These are phyloP conservation scores for Cladosporium phlei DNA, from an alignment of 2,329 filamentous ascomycete genomes.

Conservation along the genomic window DNA sequence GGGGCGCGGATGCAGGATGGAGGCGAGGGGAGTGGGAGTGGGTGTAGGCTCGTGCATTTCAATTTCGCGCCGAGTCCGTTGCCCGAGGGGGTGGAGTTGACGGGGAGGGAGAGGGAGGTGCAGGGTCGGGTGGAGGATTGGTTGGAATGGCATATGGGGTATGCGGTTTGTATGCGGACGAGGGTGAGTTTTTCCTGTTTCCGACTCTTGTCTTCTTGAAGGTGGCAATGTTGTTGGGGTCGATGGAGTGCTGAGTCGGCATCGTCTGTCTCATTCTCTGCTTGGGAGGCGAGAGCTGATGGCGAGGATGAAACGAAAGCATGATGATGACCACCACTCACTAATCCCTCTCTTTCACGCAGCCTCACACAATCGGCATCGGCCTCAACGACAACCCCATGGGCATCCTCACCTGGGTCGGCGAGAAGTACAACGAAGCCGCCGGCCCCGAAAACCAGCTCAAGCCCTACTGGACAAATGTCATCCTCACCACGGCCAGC, in stretches of 20 bases:
- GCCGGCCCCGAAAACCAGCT: slow-evolving; percentile 34
- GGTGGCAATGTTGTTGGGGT: neutral
- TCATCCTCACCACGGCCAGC: slow-evolving; percentile 29
- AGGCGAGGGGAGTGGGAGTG: too few species aligned
- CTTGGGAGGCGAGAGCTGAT: too few species aligned
- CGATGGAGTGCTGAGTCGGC: too few species aligned
- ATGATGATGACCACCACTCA: too few species aligned
- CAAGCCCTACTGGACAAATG: slow-evolving; percentile 29
- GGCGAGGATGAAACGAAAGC: too few species aligned
- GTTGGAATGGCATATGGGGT: slow-evolving; percentile 38
- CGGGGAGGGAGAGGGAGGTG: slow-evolving; percentile 31
- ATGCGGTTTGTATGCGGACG: slow-evolving; percentile 40
- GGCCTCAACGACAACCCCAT: slow-evolving; percentile 41
- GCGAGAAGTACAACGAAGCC: slow-evolving; percentile 41
- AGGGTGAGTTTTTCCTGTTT: slow-evolving; percentile 15
- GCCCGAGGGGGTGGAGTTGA: slow-evolving; percentile 30
- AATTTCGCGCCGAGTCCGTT: slow-evolving; percentile 39
- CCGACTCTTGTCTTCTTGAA: neutral
- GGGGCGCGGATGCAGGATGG: too few species aligned
- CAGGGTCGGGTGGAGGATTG: slow-evolving; percentile 34
- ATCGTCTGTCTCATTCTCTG: too few species aligned
- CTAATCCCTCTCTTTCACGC: neutral
- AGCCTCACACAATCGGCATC: slow-evolving; percentile 41
- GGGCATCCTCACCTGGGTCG: slow-evolving; percentile 42
- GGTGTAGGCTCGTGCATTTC: slow-evolving; percentile 38